phyloP scores from a whole-genome alignment of 805 yeast genomes.

The Kodamaea neixiangensis region DNA sequence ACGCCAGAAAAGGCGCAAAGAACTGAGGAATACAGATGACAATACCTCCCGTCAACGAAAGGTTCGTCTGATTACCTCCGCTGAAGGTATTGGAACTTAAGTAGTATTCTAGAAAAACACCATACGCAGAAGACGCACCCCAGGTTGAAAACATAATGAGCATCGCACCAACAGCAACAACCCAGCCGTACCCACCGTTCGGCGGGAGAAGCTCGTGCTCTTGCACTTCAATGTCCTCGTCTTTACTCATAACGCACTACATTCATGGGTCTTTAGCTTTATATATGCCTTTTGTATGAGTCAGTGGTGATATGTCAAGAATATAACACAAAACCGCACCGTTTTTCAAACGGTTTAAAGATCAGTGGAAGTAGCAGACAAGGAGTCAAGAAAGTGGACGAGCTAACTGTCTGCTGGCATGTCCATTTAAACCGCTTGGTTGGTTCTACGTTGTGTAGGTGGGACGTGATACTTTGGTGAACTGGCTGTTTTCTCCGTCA shows the following conservation, averaged over 20 bases:
- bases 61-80: constrained; percentile 43
- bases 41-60: constrained; percentile 53
- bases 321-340: too few species aligned
- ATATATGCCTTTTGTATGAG: not conserved
- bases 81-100: constrained; percentile 27
- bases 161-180: constrained; percentile 52
- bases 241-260: not conserved
- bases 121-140: constrained; percentile 61
- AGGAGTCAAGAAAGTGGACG: too few species aligned
- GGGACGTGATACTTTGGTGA: too few species aligned
- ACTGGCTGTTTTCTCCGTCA: too few species aligned
- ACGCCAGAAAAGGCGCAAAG: constrained; percentile 51
- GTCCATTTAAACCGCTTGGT: too few species aligned
- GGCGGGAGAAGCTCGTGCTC: constrained; percentile 1
- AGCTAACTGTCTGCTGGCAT: too few species aligned
- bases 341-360: too few species aligned
- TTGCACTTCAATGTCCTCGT: not conserved
- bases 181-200: constrained; percentile 58
- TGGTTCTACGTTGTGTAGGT: too few species aligned
- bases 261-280: not conserved
- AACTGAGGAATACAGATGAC: constrained; percentile 57
- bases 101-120: constrained; percentile 57
- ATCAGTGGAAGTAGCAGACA: too few species aligned
- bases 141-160: constrained; percentile 49
- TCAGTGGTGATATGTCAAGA: too few species aligned